Evolutionary conservation across 2,329 filamentous ascomycete genomes (phyloP), one percentile per base, ranked within the genome.

Genomic region (Volutella citrinella): DNA sequence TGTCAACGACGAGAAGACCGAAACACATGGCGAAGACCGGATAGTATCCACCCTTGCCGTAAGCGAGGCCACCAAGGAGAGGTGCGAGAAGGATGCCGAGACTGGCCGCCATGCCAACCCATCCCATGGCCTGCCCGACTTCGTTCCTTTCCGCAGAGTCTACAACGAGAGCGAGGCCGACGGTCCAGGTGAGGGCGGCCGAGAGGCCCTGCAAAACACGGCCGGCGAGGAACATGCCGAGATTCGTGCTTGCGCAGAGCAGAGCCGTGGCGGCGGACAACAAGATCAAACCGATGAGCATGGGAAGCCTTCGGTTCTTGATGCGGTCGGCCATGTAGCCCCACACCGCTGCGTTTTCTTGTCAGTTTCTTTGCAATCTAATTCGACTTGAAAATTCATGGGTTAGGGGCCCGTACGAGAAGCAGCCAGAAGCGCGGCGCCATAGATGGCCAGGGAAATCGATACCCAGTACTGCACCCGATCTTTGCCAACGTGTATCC

Each of bases 391-490:
- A 18, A 11, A 14, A 18, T 17, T 24, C 2, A 25, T n/a, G 17
- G 24, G 12, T n/a, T 21, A 27, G n/a, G 18, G 11, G 23, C 28
- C 12, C 3, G 17, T 48, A 62, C 58, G 59, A 16, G 59, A 57
- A 9, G 54, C 46, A 12, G 42, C 37, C 13, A 62, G 36, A 8
- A 61, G 46, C 13, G 59, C 50, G 17, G 49, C 54, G 14, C 55
- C 59, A 38, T 52, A 61, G 10, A 59, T 52, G 6, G 59, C 56
- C 30, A 62, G 45, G 17, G 58, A 58, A 34, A 62, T 49, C 8
- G 59, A 60, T n/a, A 59, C 49, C 59, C 59, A 62, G 26, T 57
- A 54, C 36, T 62, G 59, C 25, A 60, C 55, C 50, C 45, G 43
- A 11, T 49, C 36, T 28, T 39, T 22, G 5, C 33, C 24, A 10